phyloP scores from a whole-genome alignment of 257 asterid species.

The Nicotiana tabacum region DNA sequence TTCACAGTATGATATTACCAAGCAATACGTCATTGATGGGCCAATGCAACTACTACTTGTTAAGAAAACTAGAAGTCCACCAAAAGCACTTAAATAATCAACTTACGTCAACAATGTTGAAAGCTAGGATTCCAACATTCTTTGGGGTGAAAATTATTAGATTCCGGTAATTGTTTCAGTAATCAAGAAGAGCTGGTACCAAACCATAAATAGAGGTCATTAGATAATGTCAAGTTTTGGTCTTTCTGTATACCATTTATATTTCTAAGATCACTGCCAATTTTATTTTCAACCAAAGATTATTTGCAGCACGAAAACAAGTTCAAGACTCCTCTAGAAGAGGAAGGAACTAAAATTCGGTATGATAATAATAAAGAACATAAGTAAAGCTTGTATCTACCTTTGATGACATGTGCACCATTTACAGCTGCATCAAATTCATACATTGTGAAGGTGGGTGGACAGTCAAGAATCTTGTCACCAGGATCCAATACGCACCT shows the following conservation, averaged over 20 bases:
- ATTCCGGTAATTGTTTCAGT: not conserved
- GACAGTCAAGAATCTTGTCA: conserved; percentile 93
- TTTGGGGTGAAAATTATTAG: not conserved
- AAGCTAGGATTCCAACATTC: not conserved
- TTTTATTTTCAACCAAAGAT: not conserved
- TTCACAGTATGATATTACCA: not conserved
- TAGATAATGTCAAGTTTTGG: not conserved
- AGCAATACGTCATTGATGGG: not conserved
- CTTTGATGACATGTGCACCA: conserved; percentile 84
- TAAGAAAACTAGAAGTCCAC: not conserved
- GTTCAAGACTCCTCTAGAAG: conserved; percentile 1
- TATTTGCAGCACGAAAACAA: not conserved
- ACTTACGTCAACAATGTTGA: not conserved
- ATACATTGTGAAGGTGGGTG: conserved; percentile 96
- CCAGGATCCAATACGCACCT: conserved; percentile 94
- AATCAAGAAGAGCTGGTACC: not conserved
- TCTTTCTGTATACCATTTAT: not conserved
- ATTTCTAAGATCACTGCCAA: not conserved
- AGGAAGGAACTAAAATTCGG: not conserved
- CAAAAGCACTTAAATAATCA: not conserved
- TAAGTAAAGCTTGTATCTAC: conserved; percentile 25
- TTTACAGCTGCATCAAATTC: conserved; percentile 99
- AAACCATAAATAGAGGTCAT: not conserved
- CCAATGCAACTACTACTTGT: not conserved
- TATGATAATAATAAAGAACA: conserved; percentile 1